Evolutionary conservation across 257 asterid species (phyloP).

Genomic region (Rehmannia glutinosa): DNA sequence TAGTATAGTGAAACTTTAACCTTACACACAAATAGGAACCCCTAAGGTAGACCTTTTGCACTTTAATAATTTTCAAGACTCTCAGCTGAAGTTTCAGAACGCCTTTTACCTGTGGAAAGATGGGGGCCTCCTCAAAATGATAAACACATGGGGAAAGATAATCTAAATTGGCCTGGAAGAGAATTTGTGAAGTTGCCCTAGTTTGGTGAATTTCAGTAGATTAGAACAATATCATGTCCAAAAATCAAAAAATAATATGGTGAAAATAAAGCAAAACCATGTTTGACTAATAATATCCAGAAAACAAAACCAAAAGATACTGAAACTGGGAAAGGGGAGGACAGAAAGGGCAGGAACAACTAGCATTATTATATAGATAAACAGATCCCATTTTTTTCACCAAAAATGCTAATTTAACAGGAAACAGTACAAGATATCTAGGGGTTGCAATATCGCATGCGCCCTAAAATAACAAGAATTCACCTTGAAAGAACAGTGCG

Average conservation of each 20-base stretch:
- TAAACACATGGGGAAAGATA: no score
- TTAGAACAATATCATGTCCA: background rate
- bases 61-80: slow-evolving; percentile 4
- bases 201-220: background rate
- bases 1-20: background rate
- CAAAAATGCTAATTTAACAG: no score
- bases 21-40: background rate
- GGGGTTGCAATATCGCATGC: no score
- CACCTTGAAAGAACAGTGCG: no score
- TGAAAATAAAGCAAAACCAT: background rate
- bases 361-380: no score
- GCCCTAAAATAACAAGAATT: no score
- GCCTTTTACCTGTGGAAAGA: background rate
- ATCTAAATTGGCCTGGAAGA: background rate
- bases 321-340: no score
- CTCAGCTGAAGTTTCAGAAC: slow-evolving; percentile 3
- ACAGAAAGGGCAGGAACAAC: no score
- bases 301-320: no score
- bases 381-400: no score
- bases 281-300: background rate
- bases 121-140: no score
- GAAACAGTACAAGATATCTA: no score
- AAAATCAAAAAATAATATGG: background rate
- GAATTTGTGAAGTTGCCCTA: background rate
- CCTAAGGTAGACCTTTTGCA: slow-evolving; percentile 4